Base-by-base conservation (phyloP, 208 protist genomes). In the Hexamita inflata region DNA sequence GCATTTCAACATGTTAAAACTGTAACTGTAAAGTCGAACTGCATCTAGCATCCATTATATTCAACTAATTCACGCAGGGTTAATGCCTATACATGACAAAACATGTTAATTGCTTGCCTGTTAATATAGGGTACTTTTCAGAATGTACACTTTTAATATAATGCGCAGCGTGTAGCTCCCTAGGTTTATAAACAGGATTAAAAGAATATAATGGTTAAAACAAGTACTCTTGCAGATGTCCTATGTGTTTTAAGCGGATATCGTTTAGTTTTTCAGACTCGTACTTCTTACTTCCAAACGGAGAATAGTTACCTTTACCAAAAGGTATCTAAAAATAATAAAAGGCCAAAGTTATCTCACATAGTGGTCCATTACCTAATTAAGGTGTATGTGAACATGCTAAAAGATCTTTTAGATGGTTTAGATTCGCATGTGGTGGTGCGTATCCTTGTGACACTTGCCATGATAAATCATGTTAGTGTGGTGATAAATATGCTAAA, bases 371-470 rank as follows among this genome's bases (percentile, higher is more conserved):
- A n/a, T 38, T 70, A 40, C 64, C 64, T 4, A 49, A 70, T 34
- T 45, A 70, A 15, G 64, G 64, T 4, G 11, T 34, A 7, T 70
- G 64, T 34, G 38, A 70, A 34, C 64, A 70, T 38, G 9, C 9
- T n/a, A 7, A n/a, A n/a, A n/a, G 42, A n/a, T 42, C 30, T 24
- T 49, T 42, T 34, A 7, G 64, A 9, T 70, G 64, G 64, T 70
- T 70, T 34, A 7, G 64, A 4, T 70, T 70, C n/a, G 64, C 32
- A 49, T 70, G 64, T 49, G 64, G 64, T 30, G 19, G 15, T 4
- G 38, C 40, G 9, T 70, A 32, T 49, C 64, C 64, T 7, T 70
- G 64, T 34, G 64, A 70, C n/a, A 45, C 35, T n/a, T 70, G 64
- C 64, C 64, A 70, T 34, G n/a, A 2, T 49, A 40, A 70, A 49